A percentile compares a stretch with the other conserved stretches of the same genome.
Conservation (phyloP, 2,329 filamentous ascomycete genomes). For the Fusarium ambrosium region DNA sequence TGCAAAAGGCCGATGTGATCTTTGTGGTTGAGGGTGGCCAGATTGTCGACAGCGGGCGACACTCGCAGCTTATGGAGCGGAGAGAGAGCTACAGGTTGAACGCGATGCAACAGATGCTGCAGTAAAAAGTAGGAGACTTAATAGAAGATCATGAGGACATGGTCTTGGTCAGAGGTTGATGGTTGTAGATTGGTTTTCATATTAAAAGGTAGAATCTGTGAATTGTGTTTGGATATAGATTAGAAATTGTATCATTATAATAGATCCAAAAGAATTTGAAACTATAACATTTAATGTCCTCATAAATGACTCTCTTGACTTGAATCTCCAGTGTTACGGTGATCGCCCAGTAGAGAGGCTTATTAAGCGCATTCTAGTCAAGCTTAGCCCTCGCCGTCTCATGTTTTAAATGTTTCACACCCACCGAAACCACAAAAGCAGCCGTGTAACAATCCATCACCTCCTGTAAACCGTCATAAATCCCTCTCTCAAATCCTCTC, state of each 20-base stretch:
- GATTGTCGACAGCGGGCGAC: conserved; percentile 64
- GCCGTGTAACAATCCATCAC: not conserved
- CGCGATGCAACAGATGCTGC: conserved; percentile 64
- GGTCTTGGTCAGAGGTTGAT: not conserved
- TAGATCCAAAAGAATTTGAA: not conserved
- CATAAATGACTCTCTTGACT: not conserved
- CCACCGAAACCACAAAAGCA: not conserved
- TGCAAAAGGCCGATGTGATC: conserved; percentile 68
- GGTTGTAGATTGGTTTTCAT: not conserved
- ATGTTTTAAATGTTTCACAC: not conserved
- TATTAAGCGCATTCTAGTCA: conserved; percentile 27
- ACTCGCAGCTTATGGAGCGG: conserved; percentile 65
- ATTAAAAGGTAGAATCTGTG: not conserved
- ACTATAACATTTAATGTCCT: not conserved
- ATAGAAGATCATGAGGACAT: not conserved
- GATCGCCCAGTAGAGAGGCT: not conserved
- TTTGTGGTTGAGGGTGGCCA: conserved; percentile 67
- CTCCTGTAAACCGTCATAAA: not conserved
- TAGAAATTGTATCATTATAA: conserved; percentile 2
- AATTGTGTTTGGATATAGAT: not conserved
- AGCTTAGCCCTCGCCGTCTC: conserved; percentile 6
- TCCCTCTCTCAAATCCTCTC: not conserved
- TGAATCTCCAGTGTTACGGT: not conserved
- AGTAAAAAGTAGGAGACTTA: conserved; percentile 9
- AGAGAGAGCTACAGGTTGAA: conserved; percentile 67